phyloP scores from a whole-genome alignment of 78 protist genomes.

The Dictyostelium brefeldianum region DNA sequence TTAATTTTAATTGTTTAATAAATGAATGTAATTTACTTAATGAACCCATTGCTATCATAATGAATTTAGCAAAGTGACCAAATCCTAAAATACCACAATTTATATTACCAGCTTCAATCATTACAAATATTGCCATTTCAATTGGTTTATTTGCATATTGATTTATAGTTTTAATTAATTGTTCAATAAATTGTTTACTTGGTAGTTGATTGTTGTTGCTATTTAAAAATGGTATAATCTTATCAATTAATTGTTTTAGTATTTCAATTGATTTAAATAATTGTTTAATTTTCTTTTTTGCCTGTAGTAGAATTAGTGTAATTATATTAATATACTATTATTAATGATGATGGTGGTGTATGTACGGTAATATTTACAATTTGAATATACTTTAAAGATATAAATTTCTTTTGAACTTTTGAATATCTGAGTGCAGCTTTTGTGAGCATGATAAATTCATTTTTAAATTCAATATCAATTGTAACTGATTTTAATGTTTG shows the following conservation, averaged over 20 bases:
- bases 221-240: neutral
- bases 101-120: constrained; percentile 17
- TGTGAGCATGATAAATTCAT: neutral
- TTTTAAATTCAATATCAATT: constrained; percentile 3
- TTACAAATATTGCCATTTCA: neutral
- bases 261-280: constrained; percentile 13
- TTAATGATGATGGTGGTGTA: too few species aligned
- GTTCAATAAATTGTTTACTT: neutral
- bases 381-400: constrained; percentile 4
- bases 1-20: neutral
- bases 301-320: too few species aligned
- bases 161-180: neutral
- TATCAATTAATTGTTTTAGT: neutral
- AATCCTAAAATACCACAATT: constrained; percentile 1
- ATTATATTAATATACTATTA: too few species aligned
- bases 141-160: neutral
- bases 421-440: neutral
- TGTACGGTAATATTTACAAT: neutral
- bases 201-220: neutral
- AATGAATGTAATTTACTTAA: neutral
- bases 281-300: neutral
- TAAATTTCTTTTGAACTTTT: constrained; percentile 9
- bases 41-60: constrained; percentile 6
- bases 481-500: neutral
- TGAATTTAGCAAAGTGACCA: constrained; percentile 7